Evolutionary conservation across 306 rosid genomes (phyloP), one percentile per base, ranked within the genome.

Genomic region (Sindora glabra): DNA sequence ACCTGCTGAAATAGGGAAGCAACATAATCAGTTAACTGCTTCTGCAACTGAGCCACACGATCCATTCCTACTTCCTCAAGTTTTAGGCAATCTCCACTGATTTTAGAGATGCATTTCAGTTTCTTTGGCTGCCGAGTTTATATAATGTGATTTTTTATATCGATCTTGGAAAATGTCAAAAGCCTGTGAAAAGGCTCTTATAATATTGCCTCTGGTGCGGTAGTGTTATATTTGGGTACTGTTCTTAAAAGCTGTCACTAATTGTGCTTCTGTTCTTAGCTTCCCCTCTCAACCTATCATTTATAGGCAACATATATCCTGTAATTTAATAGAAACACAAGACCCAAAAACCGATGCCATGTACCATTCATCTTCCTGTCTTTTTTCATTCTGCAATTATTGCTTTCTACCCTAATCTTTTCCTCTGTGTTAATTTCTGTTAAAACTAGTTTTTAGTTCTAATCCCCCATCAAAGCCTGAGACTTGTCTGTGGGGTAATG

Each of bases 1-100:
- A 86, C 97, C 89, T 86, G 90, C 30, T 73, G 76, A 68, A 76
- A 87, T 40, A 90, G 89, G 52, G 86, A 78, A 29, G 77, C 59
- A 55, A 69, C 78, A 56, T 82, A 82, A 47, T 78, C 86, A 56
- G 32, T 68, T 13, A 87, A 52, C 67, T 78, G 80, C 67, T 59
- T 78, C 77, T 79, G 71, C 74, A 84, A 65, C 69, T 74, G 83
- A 80, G 34, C 53, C 47, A 71, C 79, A 49, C 34, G 67, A 67
- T 70, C 85, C 90, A 84, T 87, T 54, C 59, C 49, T 64, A 36
- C 34, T 53, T 49, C 65, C 69, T 74, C 65, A 23, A 62, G 42
- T 48, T 55, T 54, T 15, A 38, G 24, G 42, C 38, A 32, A 14
- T 17, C 39, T 12, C 67, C 53, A 45, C 48, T 53, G 46, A 65